These are phyloP conservation scores for Ascochyta koolunga DNA, from an alignment of 2,329 filamentous ascomycete species.

Conservation along the genomic window DNA sequence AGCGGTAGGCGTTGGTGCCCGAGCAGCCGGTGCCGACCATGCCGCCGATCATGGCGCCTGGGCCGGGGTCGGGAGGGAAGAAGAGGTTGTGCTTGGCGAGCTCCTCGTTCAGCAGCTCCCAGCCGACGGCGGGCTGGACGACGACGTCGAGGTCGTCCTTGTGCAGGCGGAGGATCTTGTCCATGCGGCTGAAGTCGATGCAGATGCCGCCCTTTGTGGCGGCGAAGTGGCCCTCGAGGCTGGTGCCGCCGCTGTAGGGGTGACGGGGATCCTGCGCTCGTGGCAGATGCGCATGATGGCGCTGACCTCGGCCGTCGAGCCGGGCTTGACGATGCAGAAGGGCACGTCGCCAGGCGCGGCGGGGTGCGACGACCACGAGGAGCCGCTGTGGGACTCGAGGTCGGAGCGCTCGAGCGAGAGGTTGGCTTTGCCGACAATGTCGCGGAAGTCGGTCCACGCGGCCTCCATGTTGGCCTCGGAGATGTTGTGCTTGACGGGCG, in stretches of 20 bases:
- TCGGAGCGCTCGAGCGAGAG: constrained; percentile 64
- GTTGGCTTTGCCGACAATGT: constrained; percentile 67
- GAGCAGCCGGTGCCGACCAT: constrained; percentile 80
- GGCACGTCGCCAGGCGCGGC: constrained; percentile 51
- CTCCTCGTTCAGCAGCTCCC: constrained; percentile 83
- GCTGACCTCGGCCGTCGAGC: constrained; percentile 81
- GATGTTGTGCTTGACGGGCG: constrained; percentile 61
- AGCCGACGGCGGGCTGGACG: constrained; percentile 73
- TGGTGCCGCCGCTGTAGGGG: constrained; percentile 86
- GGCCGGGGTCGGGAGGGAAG: constrained; percentile 90
- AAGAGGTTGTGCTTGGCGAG: constrained; percentile 76
- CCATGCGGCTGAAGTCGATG: constrained; percentile 86
- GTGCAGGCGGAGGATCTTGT: constrained; percentile 77
- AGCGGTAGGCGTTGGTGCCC: constrained; percentile 89
- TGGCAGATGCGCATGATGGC: constrained; percentile 89
- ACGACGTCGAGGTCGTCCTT: constrained; percentile 68
- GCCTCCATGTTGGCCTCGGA: constrained; percentile 65
- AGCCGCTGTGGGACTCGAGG: constrained; percentile 63
- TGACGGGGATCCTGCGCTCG: constrained; percentile 78
- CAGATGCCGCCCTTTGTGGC: constrained; percentile 83
- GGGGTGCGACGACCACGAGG: constrained; percentile 67
- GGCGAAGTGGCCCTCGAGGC: constrained; percentile 86
- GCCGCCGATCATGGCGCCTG: constrained; percentile 89
- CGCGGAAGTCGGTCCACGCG: constrained; percentile 67
- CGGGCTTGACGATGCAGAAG: constrained; percentile 75